These are phyloP conservation scores for Colletotrichum chrysophilum DNA, from an alignment of 2,329 filamentous ascomycete species.

Conservation along the genomic window DNA sequence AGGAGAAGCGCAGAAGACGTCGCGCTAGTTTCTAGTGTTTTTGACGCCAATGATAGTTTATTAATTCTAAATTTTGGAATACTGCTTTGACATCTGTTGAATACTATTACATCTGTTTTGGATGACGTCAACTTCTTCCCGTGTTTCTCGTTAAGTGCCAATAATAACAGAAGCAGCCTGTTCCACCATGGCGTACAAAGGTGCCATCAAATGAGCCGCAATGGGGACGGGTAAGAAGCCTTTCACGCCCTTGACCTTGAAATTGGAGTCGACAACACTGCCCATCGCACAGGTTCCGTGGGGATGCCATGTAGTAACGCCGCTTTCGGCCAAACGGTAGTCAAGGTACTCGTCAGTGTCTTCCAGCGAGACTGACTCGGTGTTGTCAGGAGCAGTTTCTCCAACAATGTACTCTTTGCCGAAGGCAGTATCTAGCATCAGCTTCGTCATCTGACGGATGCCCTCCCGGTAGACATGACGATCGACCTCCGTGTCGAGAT, in stretches of 20 bases:
- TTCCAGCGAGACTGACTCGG: neutral
- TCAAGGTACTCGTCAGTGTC: neutral
- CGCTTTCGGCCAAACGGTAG: neutral
- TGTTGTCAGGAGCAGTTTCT: neutral
- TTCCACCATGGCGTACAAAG: constrained; percentile 62
- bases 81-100: neutral
- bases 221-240: constrained; percentile 38
- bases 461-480: constrained; percentile 31
- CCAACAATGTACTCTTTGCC: constrained; percentile 4
- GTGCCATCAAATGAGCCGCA: constrained; percentile 54
- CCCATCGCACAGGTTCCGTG: constrained; percentile 35
- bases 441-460: constrained; percentile 26
- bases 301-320: constrained; percentile 25
- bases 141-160: neutral
- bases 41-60: neutral
- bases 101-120: neutral
- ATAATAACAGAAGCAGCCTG: constrained; percentile 63
- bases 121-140: neutral
- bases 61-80: neutral
- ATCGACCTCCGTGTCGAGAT: constrained; percentile 32
- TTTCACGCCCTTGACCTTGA: constrained; percentile 39
- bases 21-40: neutral
- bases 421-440: constrained; percentile 22
- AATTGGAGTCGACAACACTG: constrained; percentile 32
- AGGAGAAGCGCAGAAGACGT: neutral